phyloP scores from a whole-genome alignment of 2,329 filamentous ascomycete genomes.

The Arthrobotrys entomopaga region DNA sequence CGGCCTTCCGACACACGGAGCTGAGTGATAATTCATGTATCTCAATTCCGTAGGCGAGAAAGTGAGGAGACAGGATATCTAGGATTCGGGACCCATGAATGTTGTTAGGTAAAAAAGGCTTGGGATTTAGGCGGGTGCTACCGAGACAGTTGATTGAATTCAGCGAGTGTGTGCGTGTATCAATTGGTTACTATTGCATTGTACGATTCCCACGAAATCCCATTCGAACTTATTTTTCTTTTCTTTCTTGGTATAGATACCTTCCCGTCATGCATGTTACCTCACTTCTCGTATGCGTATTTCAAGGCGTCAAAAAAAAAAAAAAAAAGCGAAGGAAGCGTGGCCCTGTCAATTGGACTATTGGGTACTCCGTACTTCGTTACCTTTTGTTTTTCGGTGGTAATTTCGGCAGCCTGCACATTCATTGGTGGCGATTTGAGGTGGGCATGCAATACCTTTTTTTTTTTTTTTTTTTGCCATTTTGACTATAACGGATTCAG shows the following conservation, averaged over 20 bases:
- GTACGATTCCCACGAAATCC: not conserved
- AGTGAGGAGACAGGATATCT: not conserved
- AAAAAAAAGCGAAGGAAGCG: not conserved
- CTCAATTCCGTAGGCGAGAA: conserved; percentile 21
- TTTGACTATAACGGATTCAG: conserved; percentile 18
- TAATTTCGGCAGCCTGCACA: conserved; percentile 44
- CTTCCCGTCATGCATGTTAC: conserved; percentile 5
- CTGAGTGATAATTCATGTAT: conserved; percentile 31
- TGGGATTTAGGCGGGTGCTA: conserved; percentile 43
- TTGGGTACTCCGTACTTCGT: no score
- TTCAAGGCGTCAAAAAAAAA: not conserved
- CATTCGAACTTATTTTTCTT: conserved; percentile 3
- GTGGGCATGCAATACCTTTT: not conserved
- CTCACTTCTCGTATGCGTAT: conserved; percentile 11
- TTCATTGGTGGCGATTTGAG: conserved; percentile 16
- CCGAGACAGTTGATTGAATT: conserved; percentile 20
- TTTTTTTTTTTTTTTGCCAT: conserved; percentile 10
- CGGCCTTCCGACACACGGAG: conserved; percentile 32
- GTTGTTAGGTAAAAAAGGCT: conserved; percentile 39
- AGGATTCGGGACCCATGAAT: conserved; percentile 30
- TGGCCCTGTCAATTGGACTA: not conserved
- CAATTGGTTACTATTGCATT: not conserved
- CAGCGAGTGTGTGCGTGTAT: not conserved
- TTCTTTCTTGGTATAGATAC: conserved; percentile 13
- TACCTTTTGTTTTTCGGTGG: conserved; percentile 21